These are phyloP conservation scores for Butyriboletus loyo DNA, from an alignment of 768 basidiomycete species.

Conservation along the genomic window DNA sequence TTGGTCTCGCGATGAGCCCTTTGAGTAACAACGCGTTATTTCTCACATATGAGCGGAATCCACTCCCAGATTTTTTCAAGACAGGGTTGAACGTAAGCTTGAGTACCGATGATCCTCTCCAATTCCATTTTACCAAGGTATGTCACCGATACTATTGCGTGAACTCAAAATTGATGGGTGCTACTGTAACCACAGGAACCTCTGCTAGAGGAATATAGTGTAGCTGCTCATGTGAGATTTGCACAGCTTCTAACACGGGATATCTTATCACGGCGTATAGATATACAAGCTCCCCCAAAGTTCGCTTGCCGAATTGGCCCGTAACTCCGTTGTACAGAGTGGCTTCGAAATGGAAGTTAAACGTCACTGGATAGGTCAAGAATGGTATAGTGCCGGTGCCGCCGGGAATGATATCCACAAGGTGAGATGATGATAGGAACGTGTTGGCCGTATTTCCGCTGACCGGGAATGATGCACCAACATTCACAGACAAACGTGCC, in stretches of 20 bases:
- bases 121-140: constrained; percentile 98
- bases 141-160: not conserved
- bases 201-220: constrained; percentile 93
- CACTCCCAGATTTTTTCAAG: constrained; percentile 95
- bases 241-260: not conserved
- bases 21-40: constrained; percentile 97
- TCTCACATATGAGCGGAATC: constrained; percentile 94
- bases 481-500: constrained; percentile 88
- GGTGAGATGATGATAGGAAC: constrained; percentile 40
- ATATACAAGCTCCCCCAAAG: constrained; percentile 97
- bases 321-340: constrained; percentile 94
- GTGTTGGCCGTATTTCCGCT: constrained; percentile 1
- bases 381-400: constrained; percentile 92
- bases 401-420: constrained; percentile 96
- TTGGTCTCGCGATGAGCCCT: constrained; percentile 98
- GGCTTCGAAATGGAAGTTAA: constrained; percentile 99
- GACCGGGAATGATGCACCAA: not conserved
- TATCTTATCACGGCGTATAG: constrained; percentile 35
- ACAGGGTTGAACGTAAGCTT: constrained; percentile 93
- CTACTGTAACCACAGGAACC: constrained; percentile 61
- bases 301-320: constrained; percentile 93
- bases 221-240: constrained; percentile 83
- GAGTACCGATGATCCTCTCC: constrained; percentile 93
- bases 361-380: constrained; percentile 88
- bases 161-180: not conserved